Conservation (phyloP, 805 yeast genomes). For the Myxozyma neotropica region DNA sequence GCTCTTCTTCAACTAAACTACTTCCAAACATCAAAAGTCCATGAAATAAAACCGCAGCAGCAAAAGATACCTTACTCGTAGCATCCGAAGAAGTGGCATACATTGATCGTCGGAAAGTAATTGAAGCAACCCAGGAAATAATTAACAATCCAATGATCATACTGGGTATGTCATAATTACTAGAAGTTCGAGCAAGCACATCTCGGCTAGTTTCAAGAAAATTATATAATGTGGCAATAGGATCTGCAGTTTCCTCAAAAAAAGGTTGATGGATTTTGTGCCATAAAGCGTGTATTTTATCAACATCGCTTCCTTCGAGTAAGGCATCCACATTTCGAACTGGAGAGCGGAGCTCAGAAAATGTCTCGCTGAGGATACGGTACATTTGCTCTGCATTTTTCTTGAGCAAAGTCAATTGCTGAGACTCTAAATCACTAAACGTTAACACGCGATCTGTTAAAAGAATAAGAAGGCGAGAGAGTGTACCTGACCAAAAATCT, state of each 20-base stretch:
- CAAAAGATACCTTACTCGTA: slow-evolving; percentile 29
- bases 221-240: background rate
- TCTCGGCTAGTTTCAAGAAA: slow-evolving; percentile 37
- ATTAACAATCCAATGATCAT: slow-evolving; percentile 51
- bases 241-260: background rate
- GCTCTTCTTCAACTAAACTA: slow-evolving; percentile 92
- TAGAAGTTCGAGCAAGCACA: slow-evolving; percentile 49
- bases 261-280: slow-evolving; percentile 2
- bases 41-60: slow-evolving; percentile 44
- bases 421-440: slow-evolving; percentile 49
- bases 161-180: slow-evolving; percentile 66
- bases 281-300: slow-evolving; percentile 22
- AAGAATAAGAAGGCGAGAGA: background rate
- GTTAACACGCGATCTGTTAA: too few relatives aligned
- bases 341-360: slow-evolving; percentile 44
- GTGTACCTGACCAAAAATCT: slow-evolving; percentile 37
- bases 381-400: slow-evolving; percentile 44
- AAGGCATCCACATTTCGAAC: slow-evolving; percentile 6
- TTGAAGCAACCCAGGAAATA: slow-evolving; percentile 36
- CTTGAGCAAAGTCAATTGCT: slow-evolving; percentile 56
- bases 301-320: slow-evolving; percentile 15
- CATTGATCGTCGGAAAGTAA: slow-evolving; percentile 9
- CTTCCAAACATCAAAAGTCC: slow-evolving; percentile 74
- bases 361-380: slow-evolving; percentile 35
- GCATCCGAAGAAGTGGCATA: background rate